These are phyloP conservation scores for Aschersonia sp. DNA, from an alignment of 2,329 filamentous ascomycete genomes.

Conservation along the genomic window DNA sequence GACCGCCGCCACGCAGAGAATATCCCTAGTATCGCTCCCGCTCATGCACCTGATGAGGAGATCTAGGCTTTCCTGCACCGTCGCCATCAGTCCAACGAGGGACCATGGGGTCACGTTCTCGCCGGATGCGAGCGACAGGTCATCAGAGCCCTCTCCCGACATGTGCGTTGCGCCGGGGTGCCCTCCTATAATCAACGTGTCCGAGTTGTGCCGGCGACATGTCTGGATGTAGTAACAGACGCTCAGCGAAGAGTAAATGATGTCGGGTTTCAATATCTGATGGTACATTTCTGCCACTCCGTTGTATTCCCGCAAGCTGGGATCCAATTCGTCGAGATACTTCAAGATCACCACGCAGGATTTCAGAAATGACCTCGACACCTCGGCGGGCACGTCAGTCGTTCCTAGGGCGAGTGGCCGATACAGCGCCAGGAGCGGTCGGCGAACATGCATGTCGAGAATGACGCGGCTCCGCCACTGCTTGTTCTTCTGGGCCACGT, in stretches of 20 bases:
- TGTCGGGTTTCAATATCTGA: constrained; percentile 36
- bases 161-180: constrained; percentile 15
- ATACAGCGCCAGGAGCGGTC: constrained; percentile 37
- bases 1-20: constrained; percentile 32
- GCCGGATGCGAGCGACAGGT: constrained; percentile 14
- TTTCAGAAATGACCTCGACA: constrained; percentile 35
- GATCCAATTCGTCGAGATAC: constrained; percentile 39
- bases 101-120: constrained; percentile 27
- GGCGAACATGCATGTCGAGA: constrained; percentile 38
- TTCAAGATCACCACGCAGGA: constrained; percentile 41
- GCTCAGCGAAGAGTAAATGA: constrained; percentile 39
- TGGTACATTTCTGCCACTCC: constrained; percentile 37
- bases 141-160: constrained; percentile 5
- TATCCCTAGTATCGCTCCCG: constrained; percentile 35
- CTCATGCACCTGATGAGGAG: constrained; percentile 29
- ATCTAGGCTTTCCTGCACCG: constrained; percentile 32
- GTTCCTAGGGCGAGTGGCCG: constrained; percentile 39
- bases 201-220: constrained; percentile 14
- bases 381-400: constrained; percentile 32
- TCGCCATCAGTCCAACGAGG: constrained; percentile 22
- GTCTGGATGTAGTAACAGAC: constrained; percentile 38
- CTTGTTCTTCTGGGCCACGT: constrained; percentile 29
- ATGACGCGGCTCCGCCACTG: constrained; percentile 36
- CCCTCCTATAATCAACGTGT: constrained; percentile 12
- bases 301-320: constrained; percentile 27